These are phyloP conservation scores for Phalaenopsis equestris DNA, from an alignment of 106 monocot species.

Conservation along the genomic window DNA sequence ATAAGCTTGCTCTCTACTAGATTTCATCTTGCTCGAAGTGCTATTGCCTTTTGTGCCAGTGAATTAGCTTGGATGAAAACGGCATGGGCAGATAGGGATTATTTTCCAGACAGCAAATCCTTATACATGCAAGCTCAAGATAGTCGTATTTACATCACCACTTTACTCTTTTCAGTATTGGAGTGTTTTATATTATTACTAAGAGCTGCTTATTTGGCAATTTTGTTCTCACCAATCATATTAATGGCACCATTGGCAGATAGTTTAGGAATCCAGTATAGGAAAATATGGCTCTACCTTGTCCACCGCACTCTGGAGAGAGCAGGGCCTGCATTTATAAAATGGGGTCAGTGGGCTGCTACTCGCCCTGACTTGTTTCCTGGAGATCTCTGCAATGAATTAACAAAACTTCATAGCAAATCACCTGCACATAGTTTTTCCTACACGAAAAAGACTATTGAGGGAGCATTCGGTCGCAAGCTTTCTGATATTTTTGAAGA, in stretches of 20 bases:
- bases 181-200: constrained; percentile 54
- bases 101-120: constrained; percentile 24
- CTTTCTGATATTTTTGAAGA: constrained; percentile 70
- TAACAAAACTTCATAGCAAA: constrained; percentile 64
- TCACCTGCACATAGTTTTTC: constrained; percentile 74
- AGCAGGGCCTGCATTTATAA: constrained; percentile 88
- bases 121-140: constrained; percentile 43
- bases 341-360: constrained; percentile 99
- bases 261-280: constrained; percentile 33
- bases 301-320: constrained; percentile 64
- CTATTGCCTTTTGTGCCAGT: constrained; percentile 47
- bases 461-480: constrained; percentile 71
- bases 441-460: constrained; percentile 56
- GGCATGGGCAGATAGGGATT: constrained; percentile 49
- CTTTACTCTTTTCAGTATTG: constrained; percentile 27
- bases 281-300: constrained; percentile 58
- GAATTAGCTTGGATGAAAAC: constrained; percentile 36
- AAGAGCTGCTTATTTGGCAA: constrained; percentile 44
- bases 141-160: constrained; percentile 30
- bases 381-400: constrained; percentile 57
- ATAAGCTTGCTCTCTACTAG: constrained; percentile 48
- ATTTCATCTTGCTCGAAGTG: constrained; percentile 47
- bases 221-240: constrained; percentile 59
- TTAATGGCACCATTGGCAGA: constrained; percentile 64
- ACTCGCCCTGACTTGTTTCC: constrained; percentile 90